Evolutionary conservation across 2,329 filamentous ascomycete genomes (phyloP), one percentile per base, ranked within the genome.

Genomic region (Cladosporium oxysporum): DNA sequence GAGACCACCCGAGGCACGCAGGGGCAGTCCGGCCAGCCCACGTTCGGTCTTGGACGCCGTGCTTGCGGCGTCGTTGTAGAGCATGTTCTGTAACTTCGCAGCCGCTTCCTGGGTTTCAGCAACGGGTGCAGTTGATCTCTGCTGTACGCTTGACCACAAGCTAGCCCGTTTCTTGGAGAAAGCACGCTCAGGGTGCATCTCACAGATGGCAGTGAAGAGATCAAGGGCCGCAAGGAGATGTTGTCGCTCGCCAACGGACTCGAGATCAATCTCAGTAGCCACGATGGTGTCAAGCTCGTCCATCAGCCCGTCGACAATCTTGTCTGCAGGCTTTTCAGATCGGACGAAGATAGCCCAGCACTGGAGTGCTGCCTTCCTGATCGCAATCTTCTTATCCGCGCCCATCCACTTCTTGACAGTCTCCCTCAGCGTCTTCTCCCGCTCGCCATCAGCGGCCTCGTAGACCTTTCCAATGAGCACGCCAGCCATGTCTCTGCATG

Each of bases 341-440:
- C 95, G 91, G 66, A 97, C 91, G 77, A 94, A 96, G 60, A 95
- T 87, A 1, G 88, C 86, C 80, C 93, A 97, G 33, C 90, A 87
- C 75, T 95, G 91, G 62, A 97, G 82, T 1, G 90, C 91, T 26
- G 94, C 86, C 66, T 88, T 87, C 59, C 89, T 83, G 29, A 97
- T 85, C 0, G 89, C 83, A 18, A 85, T 74, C 69, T 96, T 93
- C 11, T 90, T 88, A 8, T 88, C 86, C 72, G 93, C 89, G 65
- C 87, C 87, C 21, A 95, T 76, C 92, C 93, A 97, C 11, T 71
- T 72, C 1, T 85, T 84, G 66, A 88, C 87, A 65, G 97, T 81
- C 53, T 93, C 84, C 0, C 80, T 80, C 44, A 95, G 79, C 57
- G 86, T 89, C 68, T 88, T 85, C 44, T 88, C 82, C 66, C 88